Percentiles rank a stretch among this genome's conserved stretches.
phyloP scores from a whole-genome alignment of 192 early-diverging fungal genomes.

The Linnemannia zychae region DNA sequence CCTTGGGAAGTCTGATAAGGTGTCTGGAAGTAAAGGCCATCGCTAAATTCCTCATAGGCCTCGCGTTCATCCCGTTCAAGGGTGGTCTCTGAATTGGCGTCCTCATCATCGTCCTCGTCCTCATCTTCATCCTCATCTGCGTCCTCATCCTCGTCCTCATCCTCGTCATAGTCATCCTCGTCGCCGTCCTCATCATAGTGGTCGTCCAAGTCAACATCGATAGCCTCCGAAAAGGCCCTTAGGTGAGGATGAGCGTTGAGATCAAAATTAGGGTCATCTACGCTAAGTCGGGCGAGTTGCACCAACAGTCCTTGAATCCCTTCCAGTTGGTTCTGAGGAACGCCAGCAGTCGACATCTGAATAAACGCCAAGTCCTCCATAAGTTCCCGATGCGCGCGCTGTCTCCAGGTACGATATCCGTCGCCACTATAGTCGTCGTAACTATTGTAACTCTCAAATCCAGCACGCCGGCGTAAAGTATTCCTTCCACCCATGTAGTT shows the following conservation, averaged over 20 bases:
- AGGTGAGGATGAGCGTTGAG: background rate
- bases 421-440: background rate
- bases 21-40: background rate
- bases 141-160: constrained; percentile 25
- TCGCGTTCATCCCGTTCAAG: constrained; percentile 16
- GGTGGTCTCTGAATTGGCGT: background rate
- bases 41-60: constrained; percentile 11
- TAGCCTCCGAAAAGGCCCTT: background rate
- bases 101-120: background rate
- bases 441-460: background rate
- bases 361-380: constrained; percentile 1
- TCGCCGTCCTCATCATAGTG: constrained; percentile 13
- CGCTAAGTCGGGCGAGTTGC: background rate
- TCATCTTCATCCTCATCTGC: constrained; percentile 9
- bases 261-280: background rate
- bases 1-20: background rate
- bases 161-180: constrained; percentile 17
- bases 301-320: background rate
- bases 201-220: background rate
- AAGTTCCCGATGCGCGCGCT: background rate
- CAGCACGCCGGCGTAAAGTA: background rate
- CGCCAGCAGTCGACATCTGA: background rate
- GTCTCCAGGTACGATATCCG: background rate
- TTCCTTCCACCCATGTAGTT: background rate
- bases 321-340: background rate